Conservation (phyloP, 1,284 basidiomycete species). For the Ceratobasidium sp. region DNA sequence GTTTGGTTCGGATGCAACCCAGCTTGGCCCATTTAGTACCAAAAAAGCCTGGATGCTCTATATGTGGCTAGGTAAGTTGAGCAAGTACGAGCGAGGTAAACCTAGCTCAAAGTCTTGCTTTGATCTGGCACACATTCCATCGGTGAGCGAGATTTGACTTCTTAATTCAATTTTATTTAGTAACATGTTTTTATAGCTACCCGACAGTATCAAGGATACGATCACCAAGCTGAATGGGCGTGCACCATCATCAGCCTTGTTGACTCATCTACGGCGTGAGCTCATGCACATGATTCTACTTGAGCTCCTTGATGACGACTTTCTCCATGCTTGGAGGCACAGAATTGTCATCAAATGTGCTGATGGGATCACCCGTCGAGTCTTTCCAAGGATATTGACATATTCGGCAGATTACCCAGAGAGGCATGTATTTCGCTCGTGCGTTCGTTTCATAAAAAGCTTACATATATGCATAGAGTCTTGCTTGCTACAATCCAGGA, state of each 20-base stretch:
- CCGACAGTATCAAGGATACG: slow-evolving; percentile 13
- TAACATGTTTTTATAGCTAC: not conserved
- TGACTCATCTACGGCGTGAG: slow-evolving; percentile 50
- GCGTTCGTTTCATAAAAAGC: no score
- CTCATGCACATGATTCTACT: slow-evolving; percentile 52
- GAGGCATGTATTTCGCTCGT: slow-evolving; percentile 48
- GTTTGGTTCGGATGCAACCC: slow-evolving; percentile 54
- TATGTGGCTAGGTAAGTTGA: slow-evolving; percentile 49
- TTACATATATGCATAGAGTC: slow-evolving; percentile 7
- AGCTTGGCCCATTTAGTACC: slow-evolving; percentile 51
- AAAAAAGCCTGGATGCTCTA: slow-evolving; percentile 53
- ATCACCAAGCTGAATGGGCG: slow-evolving; percentile 12
- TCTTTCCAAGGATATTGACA: slow-evolving; percentile 51
- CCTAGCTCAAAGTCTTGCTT: slow-evolving; percentile 48
- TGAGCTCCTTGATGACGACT: slow-evolving; percentile 49
- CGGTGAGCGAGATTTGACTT: slow-evolving; percentile 44
- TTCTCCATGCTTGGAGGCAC: slow-evolving; percentile 51
- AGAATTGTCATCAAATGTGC: slow-evolving; percentile 50
- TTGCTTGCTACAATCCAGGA: slow-evolving; percentile 19
- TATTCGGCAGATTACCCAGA: slow-evolving; percentile 54
- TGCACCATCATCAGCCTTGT: slow-evolving; percentile 40
- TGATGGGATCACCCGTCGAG: slow-evolving; percentile 48
- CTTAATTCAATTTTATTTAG: not conserved
- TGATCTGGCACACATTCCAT: slow-evolving; percentile 52
- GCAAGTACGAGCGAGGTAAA: slow-evolving; percentile 50